phyloP scores from a whole-genome alignment of 495 filamentous ascomycete genomes.

The Usnea hakonensis region DNA sequence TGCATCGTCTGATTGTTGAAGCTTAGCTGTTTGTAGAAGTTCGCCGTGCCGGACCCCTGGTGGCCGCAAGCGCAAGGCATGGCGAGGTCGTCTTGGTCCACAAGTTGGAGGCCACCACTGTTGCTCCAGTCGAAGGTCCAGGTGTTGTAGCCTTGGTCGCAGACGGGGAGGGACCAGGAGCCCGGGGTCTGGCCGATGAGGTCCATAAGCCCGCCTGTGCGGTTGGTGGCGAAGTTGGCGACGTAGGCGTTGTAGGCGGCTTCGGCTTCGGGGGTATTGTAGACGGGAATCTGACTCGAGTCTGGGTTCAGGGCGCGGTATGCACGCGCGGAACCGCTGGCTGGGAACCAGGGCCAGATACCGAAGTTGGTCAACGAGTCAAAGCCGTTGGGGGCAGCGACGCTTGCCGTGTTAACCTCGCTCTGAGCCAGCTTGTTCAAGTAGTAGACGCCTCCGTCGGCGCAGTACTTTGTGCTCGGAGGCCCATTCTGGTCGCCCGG shows the following conservation, averaged over 20 bases:
- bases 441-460: neutral
- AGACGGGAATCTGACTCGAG: neutral
- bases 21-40: neutral
- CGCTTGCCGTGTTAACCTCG: neutral
- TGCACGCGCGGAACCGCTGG: neutral
- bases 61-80: neutral
- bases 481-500: neutral
- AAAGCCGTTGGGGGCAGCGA: neutral
- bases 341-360: neutral
- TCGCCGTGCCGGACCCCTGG: neutral
- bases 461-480: neutral
- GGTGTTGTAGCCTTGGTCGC: slow-evolving; percentile 2
- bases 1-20: neutral
- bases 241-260: slow-evolving; percentile 2
- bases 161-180: slow-evolving; percentile 1
- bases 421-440: neutral
- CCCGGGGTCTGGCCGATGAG: slow-evolving; percentile 2
- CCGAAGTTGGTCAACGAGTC: neutral
- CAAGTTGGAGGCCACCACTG: neutral
- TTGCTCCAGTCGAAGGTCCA: slow-evolving; percentile 5
- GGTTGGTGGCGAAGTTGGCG: slow-evolving; percentile 3
- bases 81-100: neutral
- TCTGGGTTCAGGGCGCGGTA: neutral
- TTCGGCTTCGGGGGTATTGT: neutral
- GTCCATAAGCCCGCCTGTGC: neutral